A percentile compares a stretch with the other conserved stretches of the same genome.
phyloP scores from a whole-genome alignment of 176 grass and related monocot genomes.

The Hyparrhenia diplandra region DNA sequence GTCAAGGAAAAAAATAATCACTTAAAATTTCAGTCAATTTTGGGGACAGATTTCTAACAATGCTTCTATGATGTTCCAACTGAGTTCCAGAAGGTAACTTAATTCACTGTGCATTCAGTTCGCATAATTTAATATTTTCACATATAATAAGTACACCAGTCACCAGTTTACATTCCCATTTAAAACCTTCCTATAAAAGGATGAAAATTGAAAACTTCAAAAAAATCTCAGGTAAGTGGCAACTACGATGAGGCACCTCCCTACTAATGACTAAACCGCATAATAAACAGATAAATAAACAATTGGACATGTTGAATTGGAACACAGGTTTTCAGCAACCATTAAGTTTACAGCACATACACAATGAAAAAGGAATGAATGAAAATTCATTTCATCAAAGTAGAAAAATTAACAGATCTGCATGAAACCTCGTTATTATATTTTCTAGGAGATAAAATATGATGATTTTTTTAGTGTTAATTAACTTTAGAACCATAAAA shows the following conservation, averaged over 20 bases:
- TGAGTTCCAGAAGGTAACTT: slow-evolving; percentile 3
- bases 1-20: not conserved
- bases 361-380: not conserved
- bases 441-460: not conserved
- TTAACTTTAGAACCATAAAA: not conserved
- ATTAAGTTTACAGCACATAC: not conserved
- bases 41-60: not conserved
- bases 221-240: not conserved
- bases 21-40: not conserved
- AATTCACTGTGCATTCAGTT: not conserved
- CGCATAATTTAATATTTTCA: not conserved
- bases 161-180: not conserved
- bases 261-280: not conserved
- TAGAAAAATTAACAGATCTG: not conserved
- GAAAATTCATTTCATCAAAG: not conserved
- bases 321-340: not conserved
- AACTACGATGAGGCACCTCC: not conserved
- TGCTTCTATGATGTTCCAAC: slow-evolving; percentile 13
- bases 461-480: not conserved
- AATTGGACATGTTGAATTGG: not conserved
- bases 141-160: not conserved
- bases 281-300: not conserved
- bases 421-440: not conserved
- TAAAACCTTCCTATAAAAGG: not conserved
- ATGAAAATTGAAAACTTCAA: not conserved